Percentiles rank a stretch among this genome's conserved stretches.
Conservation (phyloP, 441 rosid species). For the Eruca vesicaria region DNA sequence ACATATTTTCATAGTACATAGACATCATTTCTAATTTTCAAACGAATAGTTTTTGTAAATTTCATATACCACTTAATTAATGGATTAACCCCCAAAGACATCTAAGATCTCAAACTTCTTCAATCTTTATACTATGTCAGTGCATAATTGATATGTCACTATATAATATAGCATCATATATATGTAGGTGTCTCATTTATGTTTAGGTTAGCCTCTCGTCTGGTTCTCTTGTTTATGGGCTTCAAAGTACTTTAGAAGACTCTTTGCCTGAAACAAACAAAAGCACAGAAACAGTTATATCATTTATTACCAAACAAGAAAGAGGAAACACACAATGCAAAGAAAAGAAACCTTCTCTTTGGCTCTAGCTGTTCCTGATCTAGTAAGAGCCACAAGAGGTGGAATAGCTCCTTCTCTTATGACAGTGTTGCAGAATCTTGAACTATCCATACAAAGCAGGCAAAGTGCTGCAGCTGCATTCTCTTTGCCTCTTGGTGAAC, state of each 20-base stretch:
- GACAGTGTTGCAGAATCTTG: conserved; percentile 56
- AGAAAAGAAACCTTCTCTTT: conserved; percentile 65
- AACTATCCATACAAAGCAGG: conserved; percentile 66
- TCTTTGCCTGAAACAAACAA: conserved; percentile 63
- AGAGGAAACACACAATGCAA: neutral
- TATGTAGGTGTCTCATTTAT: neutral
- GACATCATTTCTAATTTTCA: no score
- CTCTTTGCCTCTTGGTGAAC: conserved; percentile 91
- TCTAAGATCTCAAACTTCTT: no score
- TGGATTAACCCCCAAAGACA: no score
- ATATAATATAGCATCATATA: neutral
- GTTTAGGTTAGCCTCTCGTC: conserved; percentile 37
- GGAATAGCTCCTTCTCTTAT: conserved; percentile 97
- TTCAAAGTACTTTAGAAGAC: conserved; percentile 67
- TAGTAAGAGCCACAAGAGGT: conserved; percentile 81
- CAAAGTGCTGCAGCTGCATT: conserved; percentile 93
- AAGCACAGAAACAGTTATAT: neutral
- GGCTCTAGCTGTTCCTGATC: conserved; percentile 81
- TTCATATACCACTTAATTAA: no score
- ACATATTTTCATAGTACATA: no score
- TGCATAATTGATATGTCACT: neutral
- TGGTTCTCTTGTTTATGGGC: conserved; percentile 58
- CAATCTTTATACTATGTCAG: no score
- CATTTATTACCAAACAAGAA: neutral
- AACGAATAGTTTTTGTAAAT: no score